These are phyloP conservation scores for Candolleomyces eurysporus DNA, from an alignment of 768 basidiomycete species.

Conservation along the genomic window DNA sequence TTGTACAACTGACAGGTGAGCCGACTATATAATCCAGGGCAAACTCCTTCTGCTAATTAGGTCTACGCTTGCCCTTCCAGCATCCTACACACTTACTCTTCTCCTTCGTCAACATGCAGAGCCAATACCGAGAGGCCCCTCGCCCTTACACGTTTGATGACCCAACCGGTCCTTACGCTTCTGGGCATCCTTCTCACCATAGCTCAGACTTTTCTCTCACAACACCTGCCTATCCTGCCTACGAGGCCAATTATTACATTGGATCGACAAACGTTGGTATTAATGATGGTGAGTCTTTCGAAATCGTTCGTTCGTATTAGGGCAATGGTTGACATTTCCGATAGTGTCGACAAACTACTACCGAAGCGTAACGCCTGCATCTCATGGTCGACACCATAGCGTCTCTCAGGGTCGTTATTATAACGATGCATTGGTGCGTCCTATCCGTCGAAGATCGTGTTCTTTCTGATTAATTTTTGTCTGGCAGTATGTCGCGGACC, in stretches of 20 bases:
- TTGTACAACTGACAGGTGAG: background rate
- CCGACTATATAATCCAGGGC: conserved; percentile 32
- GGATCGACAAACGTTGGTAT: conserved; percentile 22
- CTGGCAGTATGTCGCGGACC: conserved; percentile 18
- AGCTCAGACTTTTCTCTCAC: conserved; percentile 24
- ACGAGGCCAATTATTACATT: conserved; percentile 36
- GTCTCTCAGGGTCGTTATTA: conserved; percentile 24
- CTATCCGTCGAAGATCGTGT: conserved; percentile 15
- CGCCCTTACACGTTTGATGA: conserved; percentile 44
- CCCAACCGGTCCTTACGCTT: conserved; percentile 26
- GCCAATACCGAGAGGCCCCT: conserved; percentile 35
- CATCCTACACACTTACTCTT: conserved; percentile 14
- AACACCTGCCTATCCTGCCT: conserved; percentile 28
- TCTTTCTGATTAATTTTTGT: conserved; percentile 17
- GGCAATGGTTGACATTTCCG: background rate
- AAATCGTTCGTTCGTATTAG: background rate
- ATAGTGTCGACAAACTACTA: conserved; percentile 25
- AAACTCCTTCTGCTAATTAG: conserved; percentile 28
- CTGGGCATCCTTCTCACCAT: conserved; percentile 26
- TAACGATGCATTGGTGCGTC: conserved; percentile 18
- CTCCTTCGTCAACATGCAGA: conserved; percentile 31
- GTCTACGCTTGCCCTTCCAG: conserved; percentile 24
- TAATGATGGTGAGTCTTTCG: conserved; percentile 21
- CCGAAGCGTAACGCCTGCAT: conserved; percentile 36
- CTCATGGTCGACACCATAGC: conserved; percentile 28